A percentile compares a stretch with the other conserved stretches of the same genome.
Conservation (phyloP, 306 rosid species). For the Malus fusca region DNA sequence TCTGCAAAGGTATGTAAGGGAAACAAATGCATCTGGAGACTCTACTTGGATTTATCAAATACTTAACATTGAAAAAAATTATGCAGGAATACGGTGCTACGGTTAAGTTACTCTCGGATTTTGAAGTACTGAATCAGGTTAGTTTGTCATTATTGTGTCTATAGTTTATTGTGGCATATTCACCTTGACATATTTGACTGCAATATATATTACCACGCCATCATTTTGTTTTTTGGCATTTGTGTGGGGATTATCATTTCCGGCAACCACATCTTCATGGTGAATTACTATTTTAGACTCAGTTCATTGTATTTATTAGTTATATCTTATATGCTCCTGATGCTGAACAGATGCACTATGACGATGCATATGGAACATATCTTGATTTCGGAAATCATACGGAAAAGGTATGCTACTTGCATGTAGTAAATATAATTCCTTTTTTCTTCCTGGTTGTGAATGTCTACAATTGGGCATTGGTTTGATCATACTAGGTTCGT, state of each 20-base stretch:
- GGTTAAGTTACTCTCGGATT: slow-evolving; percentile 58
- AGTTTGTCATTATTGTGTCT: slow-evolving; percentile 1
- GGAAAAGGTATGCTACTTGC: slow-evolving; percentile 60
- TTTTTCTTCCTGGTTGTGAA: not conserved
- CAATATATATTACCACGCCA: not conserved
- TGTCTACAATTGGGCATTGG: not conserved
- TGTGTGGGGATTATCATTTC: not conserved
- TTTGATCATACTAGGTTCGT: slow-evolving; percentile 49
- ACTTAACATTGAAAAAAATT: slow-evolving; percentile 15
- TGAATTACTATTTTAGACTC: not conserved
- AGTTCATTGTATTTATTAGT: not conserved
- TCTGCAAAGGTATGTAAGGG: slow-evolving; percentile 43
- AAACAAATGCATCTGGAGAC: not conserved
- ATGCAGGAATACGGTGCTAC: slow-evolving; percentile 64
- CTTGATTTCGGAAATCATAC: slow-evolving; percentile 93
- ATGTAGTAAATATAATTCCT: not conserved
- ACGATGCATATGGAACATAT: slow-evolving; percentile 60
- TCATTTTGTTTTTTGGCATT: not conserved
- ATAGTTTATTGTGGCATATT: not conserved
- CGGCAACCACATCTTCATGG: not conserved
- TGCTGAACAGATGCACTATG: slow-evolving; percentile 79
- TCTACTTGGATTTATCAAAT: not conserved
- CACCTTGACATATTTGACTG: not conserved
- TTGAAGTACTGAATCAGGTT: slow-evolving; percentile 79
- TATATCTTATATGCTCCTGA: slow-evolving; percentile 24